phyloP scores from a whole-genome alignment of 805 yeast genomes.

The Pichia paraexigua region DNA sequence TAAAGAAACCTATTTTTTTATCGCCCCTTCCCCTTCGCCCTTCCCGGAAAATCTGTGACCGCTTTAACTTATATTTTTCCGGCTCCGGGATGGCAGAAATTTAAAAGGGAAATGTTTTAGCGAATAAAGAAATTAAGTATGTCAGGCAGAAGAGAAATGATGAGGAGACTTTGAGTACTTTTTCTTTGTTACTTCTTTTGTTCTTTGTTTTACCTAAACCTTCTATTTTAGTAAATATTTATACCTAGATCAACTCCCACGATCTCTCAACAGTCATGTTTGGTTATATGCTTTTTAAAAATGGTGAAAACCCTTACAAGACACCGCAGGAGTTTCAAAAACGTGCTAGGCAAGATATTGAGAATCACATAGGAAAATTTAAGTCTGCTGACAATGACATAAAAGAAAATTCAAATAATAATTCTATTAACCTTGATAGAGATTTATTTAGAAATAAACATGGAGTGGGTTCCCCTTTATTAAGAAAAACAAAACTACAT shows the following conservation, averaged over 20 bases:
- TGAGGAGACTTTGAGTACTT: background rate
- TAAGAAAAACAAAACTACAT: background rate
- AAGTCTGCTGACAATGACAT: background rate
- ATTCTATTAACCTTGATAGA: background rate
- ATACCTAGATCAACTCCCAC: background rate
- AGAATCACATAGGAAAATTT: slow-evolving; percentile 19
- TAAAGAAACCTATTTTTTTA: background rate
- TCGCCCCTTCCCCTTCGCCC: background rate
- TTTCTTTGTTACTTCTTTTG: background rate
- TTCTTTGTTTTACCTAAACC: background rate
- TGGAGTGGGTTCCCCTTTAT: background rate
- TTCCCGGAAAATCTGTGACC: background rate
- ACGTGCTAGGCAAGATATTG: slow-evolving; percentile 28
- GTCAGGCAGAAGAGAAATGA: background rate
- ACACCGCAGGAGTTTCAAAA: slow-evolving; percentile 29
- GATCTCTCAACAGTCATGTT: slow-evolving; percentile 20
- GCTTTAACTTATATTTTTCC: background rate
- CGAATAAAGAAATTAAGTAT: background rate
- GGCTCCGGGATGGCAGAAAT: background rate
- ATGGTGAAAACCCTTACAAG: slow-evolving; percentile 20
- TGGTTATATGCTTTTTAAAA: slow-evolving; percentile 23
- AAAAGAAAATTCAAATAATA: background rate
- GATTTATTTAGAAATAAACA: background rate
- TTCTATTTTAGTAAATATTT: background rate
- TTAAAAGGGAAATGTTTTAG: background rate